These are phyloP conservation scores for Tetragonia tetragonoides DNA, from an alignment of 148 eudicot genomes.

Conservation along the genomic window DNA sequence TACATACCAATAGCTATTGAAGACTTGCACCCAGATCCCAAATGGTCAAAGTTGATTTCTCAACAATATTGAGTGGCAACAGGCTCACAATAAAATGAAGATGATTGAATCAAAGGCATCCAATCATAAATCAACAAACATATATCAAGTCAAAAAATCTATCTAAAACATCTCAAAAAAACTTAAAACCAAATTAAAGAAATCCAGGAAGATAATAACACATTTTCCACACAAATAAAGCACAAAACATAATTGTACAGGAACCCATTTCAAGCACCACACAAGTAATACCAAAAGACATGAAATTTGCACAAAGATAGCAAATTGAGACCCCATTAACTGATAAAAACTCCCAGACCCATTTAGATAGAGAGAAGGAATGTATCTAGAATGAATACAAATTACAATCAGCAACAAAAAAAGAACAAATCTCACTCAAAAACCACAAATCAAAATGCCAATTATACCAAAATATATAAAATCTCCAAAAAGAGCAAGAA, in stretches of 20 bases:
- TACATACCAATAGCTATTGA: background rate
- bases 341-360: background rate
- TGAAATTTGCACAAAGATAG: background rate
- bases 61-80: background rate
- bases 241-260: background rate
- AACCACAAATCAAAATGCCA: slow-evolving; percentile 1
- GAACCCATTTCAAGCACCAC: slow-evolving; percentile 13
- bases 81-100: background rate
- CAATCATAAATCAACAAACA: background rate
- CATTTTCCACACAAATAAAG: slow-evolving; percentile 11
- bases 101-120: background rate
- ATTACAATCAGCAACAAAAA: background rate
- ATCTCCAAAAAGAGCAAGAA: background rate
- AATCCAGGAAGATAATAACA: background rate
- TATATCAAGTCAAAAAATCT: background rate
- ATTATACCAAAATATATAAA: background rate
- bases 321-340: background rate
- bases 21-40: slow-evolving; percentile 13
- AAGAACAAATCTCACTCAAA: background rate
- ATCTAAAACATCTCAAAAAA: background rate
- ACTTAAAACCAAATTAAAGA: background rate
- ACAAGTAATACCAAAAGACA: background rate
- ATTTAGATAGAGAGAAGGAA: background rate
- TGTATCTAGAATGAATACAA: background rate
- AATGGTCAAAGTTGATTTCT: slow-evolving; percentile 1